These are phyloP conservation scores for Musa troglodytarum DNA, from an alignment of 176 grass and related monocot species.

Conservation along the genomic window DNA sequence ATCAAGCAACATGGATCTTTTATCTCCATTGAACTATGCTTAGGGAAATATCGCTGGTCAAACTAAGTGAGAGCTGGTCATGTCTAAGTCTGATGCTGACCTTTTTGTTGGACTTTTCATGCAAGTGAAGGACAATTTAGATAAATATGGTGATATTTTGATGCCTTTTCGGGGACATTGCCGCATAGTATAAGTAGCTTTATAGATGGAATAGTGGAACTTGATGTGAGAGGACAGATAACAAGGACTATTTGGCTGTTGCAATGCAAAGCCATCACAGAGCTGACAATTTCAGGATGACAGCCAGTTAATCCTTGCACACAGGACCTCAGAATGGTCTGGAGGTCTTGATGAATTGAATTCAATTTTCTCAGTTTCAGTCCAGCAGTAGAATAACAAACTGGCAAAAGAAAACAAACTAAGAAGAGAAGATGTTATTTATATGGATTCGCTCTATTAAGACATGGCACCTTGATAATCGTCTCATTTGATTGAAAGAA, in stretches of 20 bases:
- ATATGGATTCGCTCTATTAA: too few relatives aligned
- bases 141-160: not conserved
- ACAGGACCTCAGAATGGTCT: not conserved
- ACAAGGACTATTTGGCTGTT: not conserved
- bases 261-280: not conserved
- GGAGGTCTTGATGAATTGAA: not conserved
- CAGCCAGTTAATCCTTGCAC: too few relatives aligned
- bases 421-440: too few relatives aligned
- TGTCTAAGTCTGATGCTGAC: not conserved
- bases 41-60: too few relatives aligned
- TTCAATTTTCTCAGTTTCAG: not conserved
- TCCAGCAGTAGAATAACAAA: not conserved
- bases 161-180: not conserved
- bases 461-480: too few relatives aligned
- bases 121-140: not conserved
- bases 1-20: too few relatives aligned
- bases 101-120: not conserved
- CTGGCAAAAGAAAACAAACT: too few relatives aligned
- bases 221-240: not conserved
- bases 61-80: too few relatives aligned
- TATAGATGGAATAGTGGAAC: not conserved
- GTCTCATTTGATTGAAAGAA: too few relatives aligned
- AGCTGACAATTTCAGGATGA: not conserved
- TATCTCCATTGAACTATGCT: too few relatives aligned
- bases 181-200: not conserved